Evolutionary conservation across 2,329 filamentous ascomycete genomes (phyloP), one percentile per base, ranked within the genome.

Genomic region (Pseudogymnoascus verrucosus): DNA sequence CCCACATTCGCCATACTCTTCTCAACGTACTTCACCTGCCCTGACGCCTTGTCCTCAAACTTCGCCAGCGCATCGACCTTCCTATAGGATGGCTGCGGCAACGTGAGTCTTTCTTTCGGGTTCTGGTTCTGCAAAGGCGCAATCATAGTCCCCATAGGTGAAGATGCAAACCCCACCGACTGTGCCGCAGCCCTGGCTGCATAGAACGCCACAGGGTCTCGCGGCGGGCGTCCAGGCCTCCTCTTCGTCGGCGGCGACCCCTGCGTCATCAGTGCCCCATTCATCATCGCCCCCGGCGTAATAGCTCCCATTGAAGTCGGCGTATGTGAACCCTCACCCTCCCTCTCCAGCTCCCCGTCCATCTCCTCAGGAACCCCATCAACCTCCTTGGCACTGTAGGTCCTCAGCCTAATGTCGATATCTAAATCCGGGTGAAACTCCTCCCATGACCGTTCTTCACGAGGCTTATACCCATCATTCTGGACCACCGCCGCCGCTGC

Each of bases 391-490:
- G 92, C 87, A 60, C 84, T 86, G 72, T 93, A 93, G 2, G 96
- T 81, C 68, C 89, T 85, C 67, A 97, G 89, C 3, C 84, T 85
- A 11, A 83, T 83, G 64, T 96, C 91, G 60, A 97, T 92, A 77
- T 98, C 93, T 62, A 99, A 84, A 71, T 97, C 91, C 0, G 91
- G 92, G 75, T 99, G 95, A 68, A 98, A 98, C 74, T 99, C 95
- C 72, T 97, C 93, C 92, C 93, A 99, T 62, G 91, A 91, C 67
- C 93, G 87, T 78, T 99, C 95, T 77, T 99, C 95, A 72, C 95
- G 84, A 34, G 95, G 95, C 75, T 99, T 99, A 77, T 98, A 98
- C 61, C 93, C 93, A 78, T 98, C 95, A 71, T 87, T 93, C 73
- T 96, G 92, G 69, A 91, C 90, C 65, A 95, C 89, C 3, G 90